Evolutionary conservation across 2,329 filamentous ascomycete genomes (phyloP).

Genomic region (Paramyrothecium sp.): DNA sequence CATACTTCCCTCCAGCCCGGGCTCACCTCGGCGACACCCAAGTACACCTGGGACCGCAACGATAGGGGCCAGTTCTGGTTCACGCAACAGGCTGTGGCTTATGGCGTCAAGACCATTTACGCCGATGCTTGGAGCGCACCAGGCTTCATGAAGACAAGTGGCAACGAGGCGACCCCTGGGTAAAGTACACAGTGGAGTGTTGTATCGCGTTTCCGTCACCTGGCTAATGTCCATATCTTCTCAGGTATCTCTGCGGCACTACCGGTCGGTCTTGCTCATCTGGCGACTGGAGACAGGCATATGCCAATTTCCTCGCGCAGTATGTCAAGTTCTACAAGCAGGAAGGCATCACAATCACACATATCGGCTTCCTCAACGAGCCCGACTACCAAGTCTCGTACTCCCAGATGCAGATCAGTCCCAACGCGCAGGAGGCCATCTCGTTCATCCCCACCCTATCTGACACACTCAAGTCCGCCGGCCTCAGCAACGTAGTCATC

Average conservation of each 20-base stretch:
- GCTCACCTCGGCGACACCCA: constrained; percentile 33
- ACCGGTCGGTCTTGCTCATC: constrained; percentile 33
- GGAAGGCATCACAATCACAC: constrained; percentile 40
- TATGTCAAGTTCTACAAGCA: constrained; percentile 46
- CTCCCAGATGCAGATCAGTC: constrained; percentile 31
- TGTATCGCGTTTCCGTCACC: neutral
- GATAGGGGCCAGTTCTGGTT: constrained; percentile 51
- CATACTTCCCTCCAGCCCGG: constrained; percentile 41
- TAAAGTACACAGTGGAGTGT: constrained; percentile 2
- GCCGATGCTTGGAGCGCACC: constrained; percentile 46
- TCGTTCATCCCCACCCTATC: constrained; percentile 49
- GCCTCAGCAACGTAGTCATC: constrained; percentile 19
- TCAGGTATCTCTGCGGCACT: constrained; percentile 35
- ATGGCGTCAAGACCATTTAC: constrained; percentile 36
- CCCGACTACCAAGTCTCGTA: constrained; percentile 26
- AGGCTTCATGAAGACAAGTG: constrained; percentile 47
- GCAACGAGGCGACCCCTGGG: constrained; percentile 25
- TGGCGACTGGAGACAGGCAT: constrained; percentile 47
- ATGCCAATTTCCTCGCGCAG: constrained; percentile 45
- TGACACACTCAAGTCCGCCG: constrained; percentile 23
- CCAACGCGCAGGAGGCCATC: constrained; percentile 34
- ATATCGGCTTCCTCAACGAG: constrained; percentile 48
- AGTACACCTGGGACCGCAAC: constrained; percentile 44
- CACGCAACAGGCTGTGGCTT: constrained; percentile 43
- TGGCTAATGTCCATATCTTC: neutral